Base-by-base conservation (phyloP, 306 rosid species). In the Ammopiptanthus mongolicus region DNA sequence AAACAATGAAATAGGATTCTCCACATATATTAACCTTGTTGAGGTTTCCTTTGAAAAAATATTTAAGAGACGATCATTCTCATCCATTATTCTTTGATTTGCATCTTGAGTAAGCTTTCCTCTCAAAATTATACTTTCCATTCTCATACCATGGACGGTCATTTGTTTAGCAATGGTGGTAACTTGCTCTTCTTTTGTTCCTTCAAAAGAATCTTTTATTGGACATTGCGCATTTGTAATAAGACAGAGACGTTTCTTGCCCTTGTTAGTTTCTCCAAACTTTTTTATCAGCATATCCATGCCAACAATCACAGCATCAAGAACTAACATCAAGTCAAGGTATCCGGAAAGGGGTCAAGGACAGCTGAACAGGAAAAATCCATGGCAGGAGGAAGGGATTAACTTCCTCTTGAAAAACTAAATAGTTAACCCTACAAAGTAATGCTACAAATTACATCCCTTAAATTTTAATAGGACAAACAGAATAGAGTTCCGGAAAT, bases 221-320 rank as follows among this genome's bases (percentile, higher is more conserved):
- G 98, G 88, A 73, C 78, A 88, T 5, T 69, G 78, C 1, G 93
- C 98, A 88, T 90, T 88, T 39, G 98, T 94, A 73, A 94, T 75
- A 28, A 94, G 91, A 80, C 93, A 88, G 9, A 94, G 80, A 37
- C 91, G 88, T 75, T 94, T 94, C 83, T 88, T 94, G 63, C 94
- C 97, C 77, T 84, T 91, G 65, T 78, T 81, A 44, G 97, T 90
- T 25, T 77, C 84, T 69, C 88, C 89, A 79, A 80, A 94, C 79
- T 87, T 91, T 85, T 94, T 94, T 50, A 94, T 94, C 72, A 94
- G 69, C 88, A 91, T 87, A 87, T 94, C 98, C 97, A 94, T 77
- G 76, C 93, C 98, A 71, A 94, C 91, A 79, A 94, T 87, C 69
- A 94, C 81, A 71, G 95, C 97, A 75, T 90, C 98, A 73, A 94